These are phyloP conservation scores for Obba rivulosa DNA, from an alignment of 768 basidiomycete species.

Conservation along the genomic window DNA sequence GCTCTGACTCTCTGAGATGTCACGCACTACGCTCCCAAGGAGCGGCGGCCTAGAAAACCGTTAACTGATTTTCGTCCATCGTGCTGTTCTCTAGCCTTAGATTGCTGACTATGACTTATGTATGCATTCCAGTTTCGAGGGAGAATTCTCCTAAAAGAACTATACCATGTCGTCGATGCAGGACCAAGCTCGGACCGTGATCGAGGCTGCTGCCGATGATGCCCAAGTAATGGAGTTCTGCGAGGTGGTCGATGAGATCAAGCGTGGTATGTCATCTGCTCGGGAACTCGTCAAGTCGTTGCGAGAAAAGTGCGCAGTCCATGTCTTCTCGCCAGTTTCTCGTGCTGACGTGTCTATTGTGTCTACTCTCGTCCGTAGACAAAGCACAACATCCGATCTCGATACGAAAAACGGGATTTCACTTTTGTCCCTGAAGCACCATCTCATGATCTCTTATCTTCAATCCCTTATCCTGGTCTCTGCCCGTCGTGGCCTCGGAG, in stretches of 20 bases:
- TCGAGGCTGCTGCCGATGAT: constrained; percentile 1
- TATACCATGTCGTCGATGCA: not conserved
- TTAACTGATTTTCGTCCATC: constrained; percentile 40
- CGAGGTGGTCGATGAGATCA: constrained; percentile 48
- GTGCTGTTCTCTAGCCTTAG: constrained; percentile 4
- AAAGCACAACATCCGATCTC: constrained; percentile 32
- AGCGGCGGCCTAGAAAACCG: constrained; percentile 66
- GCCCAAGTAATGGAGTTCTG: constrained; percentile 12
- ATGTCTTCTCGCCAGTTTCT: not conserved
- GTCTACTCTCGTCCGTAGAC: not conserved
- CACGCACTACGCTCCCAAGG: constrained; percentile 45
- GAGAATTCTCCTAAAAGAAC: not conserved
- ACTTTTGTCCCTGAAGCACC: constrained; percentile 82
- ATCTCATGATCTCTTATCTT: constrained; percentile 78
- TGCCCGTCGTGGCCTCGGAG: constrained; percentile 64
- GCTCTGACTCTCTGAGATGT: constrained; percentile 52
- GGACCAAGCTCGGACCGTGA: not conserved
- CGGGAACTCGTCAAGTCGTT: constrained; percentile 51
- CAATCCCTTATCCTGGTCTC: constrained; percentile 75
- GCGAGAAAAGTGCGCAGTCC: constrained; percentile 43
- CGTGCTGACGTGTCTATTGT: not conserved
- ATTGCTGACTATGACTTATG: constrained; percentile 2
- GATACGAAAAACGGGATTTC: constrained; percentile 82
- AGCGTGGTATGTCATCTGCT: constrained; percentile 53
- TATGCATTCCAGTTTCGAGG: no score